Percentiles rank a stretch among this genome's conserved stretches.
Conservation (phyloP, 1,139 yeast species). For the Kazachstania sp. region DNA sequence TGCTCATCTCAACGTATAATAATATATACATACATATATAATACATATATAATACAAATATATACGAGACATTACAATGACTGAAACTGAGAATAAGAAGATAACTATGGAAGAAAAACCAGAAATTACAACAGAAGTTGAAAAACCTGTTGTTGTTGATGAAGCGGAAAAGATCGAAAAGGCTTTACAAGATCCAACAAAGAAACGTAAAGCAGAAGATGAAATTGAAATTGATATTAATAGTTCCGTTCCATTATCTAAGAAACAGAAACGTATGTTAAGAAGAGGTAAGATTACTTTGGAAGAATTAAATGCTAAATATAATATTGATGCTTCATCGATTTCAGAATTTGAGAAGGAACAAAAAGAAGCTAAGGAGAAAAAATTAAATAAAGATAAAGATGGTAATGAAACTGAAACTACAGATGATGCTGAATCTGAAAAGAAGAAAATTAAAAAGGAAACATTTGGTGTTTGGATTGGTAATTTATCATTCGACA, state of each 20-base stretch:
- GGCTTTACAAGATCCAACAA: constrained; percentile 29
- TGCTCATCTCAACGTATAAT: background rate
- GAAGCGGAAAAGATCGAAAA: constrained; percentile 16
- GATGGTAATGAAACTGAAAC: constrained; percentile 7
- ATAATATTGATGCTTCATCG: constrained; percentile 32
- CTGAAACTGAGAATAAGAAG: background rate
- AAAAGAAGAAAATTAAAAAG: constrained; percentile 18
- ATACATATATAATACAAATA: background rate
- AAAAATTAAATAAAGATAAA: constrained; percentile 6
- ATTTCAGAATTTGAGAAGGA: constrained; percentile 32
- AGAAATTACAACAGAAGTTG: constrained; percentile 1
- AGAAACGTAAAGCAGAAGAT: constrained; percentile 33
- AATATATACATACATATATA: too few species aligned
- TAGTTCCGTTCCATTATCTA: constrained; percentile 76
- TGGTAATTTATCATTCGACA: constrained; percentile 84
- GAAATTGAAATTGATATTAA: constrained; percentile 77
- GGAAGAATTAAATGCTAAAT: constrained; percentile 47
- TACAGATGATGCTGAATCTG: constrained; percentile 1
- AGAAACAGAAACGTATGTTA: constrained; percentile 79
- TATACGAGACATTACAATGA: background rate
- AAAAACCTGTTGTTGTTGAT: background rate
- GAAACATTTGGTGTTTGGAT: constrained; percentile 80
- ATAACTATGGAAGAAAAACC: background rate
- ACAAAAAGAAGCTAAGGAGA: constrained; percentile 15
- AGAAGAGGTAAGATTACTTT: constrained; percentile 63